A percentile compares a stretch with the other conserved stretches of the same genome.
phyloP scores from a whole-genome alignment of 768 basidiomycete genomes.

The Rhodotorula sphaerocarpa region DNA sequence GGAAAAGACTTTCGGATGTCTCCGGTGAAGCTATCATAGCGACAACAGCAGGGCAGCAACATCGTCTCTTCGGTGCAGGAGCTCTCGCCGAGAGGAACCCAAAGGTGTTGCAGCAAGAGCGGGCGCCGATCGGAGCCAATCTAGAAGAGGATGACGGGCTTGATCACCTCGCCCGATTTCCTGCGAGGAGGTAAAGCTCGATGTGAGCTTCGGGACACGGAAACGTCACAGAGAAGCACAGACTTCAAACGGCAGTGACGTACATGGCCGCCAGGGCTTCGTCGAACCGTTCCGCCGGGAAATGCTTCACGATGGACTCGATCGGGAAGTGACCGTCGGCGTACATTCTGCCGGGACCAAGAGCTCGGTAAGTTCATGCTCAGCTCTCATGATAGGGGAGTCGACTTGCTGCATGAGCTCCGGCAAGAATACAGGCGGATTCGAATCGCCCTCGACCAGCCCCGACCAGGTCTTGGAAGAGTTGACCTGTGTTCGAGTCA shows the following conservation, averaged over 20 bases:
- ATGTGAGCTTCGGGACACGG: too few relatives aligned
- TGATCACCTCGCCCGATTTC: constrained; percentile 36
- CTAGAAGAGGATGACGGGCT: constrained; percentile 35
- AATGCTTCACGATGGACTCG: constrained; percentile 37
- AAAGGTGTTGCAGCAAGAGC: too few relatives aligned
- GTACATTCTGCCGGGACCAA: constrained; percentile 10
- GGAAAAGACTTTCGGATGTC: too few relatives aligned
- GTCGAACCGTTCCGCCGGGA: constrained; percentile 36
- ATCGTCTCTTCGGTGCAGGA: too few relatives aligned
- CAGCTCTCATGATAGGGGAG: constrained; percentile 12
- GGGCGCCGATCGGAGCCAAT: too few relatives aligned
- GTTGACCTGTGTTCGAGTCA: too few relatives aligned
- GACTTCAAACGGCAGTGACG: too few relatives aligned
- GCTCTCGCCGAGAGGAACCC: too few relatives aligned
- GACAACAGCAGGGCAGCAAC: too few relatives aligned
- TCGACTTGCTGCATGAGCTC: constrained; percentile 29
- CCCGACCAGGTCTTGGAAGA: constrained; percentile 13
- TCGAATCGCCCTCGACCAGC: constrained; percentile 32
- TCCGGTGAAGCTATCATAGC: too few relatives aligned
- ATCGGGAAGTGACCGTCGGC: constrained; percentile 39
- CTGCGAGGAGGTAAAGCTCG: background rate
- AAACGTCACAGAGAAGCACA: too few relatives aligned
- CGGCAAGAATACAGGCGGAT: constrained; percentile 21
- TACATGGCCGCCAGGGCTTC: constrained; percentile 36
- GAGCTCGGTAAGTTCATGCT: background rate